phyloP scores from a whole-genome alignment of 768 basidiomycete genomes.

The Tricholoma sp. region DNA sequence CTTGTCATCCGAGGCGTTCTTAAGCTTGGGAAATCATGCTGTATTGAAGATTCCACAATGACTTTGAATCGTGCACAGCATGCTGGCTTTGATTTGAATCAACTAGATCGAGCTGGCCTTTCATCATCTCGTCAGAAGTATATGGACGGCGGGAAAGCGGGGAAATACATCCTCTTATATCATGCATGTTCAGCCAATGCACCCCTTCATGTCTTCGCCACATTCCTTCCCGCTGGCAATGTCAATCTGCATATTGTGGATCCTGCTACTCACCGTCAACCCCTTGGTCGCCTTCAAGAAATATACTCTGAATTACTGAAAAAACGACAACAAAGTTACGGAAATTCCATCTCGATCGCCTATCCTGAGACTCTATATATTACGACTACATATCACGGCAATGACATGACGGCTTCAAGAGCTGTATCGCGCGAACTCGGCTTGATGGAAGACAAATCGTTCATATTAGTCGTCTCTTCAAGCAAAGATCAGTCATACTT shows the following conservation, averaged over 20 bases:
- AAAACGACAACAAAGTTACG: conserved; percentile 41
- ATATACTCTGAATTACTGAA: conserved; percentile 60
- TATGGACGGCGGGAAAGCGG: conserved; percentile 60
- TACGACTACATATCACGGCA: conserved; percentile 69
- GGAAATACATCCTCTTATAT: conserved; percentile 84
- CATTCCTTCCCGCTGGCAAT: conserved; percentile 69
- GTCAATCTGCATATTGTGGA: conserved; percentile 89
- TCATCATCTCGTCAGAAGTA: conserved; percentile 63
- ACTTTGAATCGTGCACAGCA: conserved; percentile 82
- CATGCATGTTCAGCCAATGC: conserved; percentile 74
- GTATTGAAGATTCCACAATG: conserved; percentile 54
- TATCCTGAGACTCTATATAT: conserved; percentile 67
- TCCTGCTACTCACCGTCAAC: conserved; percentile 79
- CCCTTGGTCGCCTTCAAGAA: conserved; percentile 71
- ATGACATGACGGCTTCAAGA: conserved; percentile 74
- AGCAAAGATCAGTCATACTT: conserved; percentile 81
- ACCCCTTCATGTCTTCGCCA: conserved; percentile 79
- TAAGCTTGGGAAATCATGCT: conserved; percentile 80
- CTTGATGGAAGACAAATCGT: conserved; percentile 65
- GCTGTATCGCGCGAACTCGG: conserved; percentile 86
- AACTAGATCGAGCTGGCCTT: conserved; percentile 61
- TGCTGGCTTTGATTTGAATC: conserved; percentile 74
- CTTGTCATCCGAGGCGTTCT: conserved; percentile 77
- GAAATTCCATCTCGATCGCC: conserved; percentile 41
- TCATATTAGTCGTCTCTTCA: conserved; percentile 80